Conservation (phyloP, 805 yeast genomes). For the Metschnikowia hibisci region DNA sequence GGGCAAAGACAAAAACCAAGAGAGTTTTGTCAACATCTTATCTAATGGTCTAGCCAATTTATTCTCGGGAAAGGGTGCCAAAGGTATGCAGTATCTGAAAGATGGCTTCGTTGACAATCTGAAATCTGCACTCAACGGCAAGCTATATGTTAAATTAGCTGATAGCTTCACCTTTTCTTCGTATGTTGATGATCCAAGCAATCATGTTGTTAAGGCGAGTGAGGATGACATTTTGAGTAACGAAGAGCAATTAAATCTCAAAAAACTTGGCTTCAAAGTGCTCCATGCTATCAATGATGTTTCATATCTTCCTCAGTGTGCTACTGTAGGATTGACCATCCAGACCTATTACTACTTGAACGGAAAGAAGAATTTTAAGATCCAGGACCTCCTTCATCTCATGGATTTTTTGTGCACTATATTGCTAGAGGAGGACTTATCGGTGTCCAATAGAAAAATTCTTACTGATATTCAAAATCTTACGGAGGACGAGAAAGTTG, state of each 20-base stretch:
- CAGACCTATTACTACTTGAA: constrained; percentile 32
- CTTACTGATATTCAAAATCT: constrained; percentile 18
- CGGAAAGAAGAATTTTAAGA: constrained; percentile 15
- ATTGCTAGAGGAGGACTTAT: constrained; percentile 20
- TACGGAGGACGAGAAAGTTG: constrained; percentile 22
- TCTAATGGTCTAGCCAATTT: constrained; percentile 33
- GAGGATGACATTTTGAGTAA: constrained; percentile 21
- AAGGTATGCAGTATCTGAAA: constrained; percentile 3
- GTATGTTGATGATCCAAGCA: constrained; percentile 20
- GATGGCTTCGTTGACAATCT: constrained; percentile 31
- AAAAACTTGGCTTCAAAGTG: constrained; percentile 51
- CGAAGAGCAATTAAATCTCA: constrained; percentile 31
- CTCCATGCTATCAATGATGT: constrained; percentile 50
- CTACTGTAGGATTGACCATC: constrained; percentile 46
- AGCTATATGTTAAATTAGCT: constrained; percentile 36
- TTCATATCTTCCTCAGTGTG: constrained; percentile 50
- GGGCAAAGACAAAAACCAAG: constrained; percentile 55
- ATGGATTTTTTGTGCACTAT: constrained; percentile 25
- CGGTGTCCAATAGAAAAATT: constrained; percentile 22
- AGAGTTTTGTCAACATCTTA: constrained; percentile 40
- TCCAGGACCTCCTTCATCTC: constrained; percentile 27
- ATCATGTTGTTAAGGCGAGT: constrained; percentile 8
- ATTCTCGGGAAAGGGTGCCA: constrained; percentile 15
- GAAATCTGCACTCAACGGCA: constrained; percentile 29
- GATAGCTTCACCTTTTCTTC: constrained; percentile 28